Percentiles rank a stretch among this genome's conserved stretches.
Evolutionary conservation across 2,329 filamentous ascomycete genomes (phyloP).

Genomic region (Coniochaeta prunicola): DNA sequence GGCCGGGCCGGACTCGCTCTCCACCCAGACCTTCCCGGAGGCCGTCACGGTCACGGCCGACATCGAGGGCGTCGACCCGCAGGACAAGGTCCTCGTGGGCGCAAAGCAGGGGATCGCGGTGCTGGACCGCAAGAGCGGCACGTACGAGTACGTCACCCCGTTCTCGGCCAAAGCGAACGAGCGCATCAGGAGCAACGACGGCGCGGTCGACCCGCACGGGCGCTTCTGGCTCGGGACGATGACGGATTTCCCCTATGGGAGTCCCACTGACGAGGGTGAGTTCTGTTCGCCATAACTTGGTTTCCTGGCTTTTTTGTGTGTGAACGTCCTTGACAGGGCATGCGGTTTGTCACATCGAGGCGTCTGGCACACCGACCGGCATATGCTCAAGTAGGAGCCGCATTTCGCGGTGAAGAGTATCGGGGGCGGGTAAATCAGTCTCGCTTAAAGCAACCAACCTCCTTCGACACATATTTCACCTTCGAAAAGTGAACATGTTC

Average conservation of each 20-base stretch:
- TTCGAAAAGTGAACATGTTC: too few relatives aligned
- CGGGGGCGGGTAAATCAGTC: too few relatives aligned
- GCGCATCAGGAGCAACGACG: conserved; percentile 69
- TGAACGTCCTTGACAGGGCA: too few relatives aligned
- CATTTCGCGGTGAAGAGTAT: too few relatives aligned
- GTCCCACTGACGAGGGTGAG: conserved; percentile 54
- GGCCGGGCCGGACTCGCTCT: conserved; percentile 54
- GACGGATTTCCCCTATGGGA: conserved; percentile 60
- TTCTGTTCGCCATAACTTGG: too few relatives aligned
- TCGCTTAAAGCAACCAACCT: too few relatives aligned
- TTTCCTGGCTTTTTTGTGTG: too few relatives aligned
- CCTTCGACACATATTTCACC: too few relatives aligned
- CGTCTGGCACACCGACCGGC: too few relatives aligned
- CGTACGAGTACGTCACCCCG: conserved; percentile 44
- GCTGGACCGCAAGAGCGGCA: conserved; percentile 55
- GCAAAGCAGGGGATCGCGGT: conserved; percentile 79
- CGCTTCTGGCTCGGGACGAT: conserved; percentile 82
- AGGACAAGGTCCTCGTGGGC: conserved; percentile 64
- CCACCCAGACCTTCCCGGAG: conserved; percentile 50
- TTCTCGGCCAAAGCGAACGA: conserved; percentile 39
- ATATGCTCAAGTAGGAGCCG: too few relatives aligned
- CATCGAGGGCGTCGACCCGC: conserved; percentile 57
- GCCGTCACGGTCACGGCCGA: conserved; percentile 66
- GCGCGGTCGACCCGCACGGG: conserved; percentile 70
- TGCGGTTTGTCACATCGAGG: too few relatives aligned